Evolutionary conservation across 305 asterid genomes (phyloP), one percentile per base, ranked within the genome.

Genomic region (Fraxinus sp.): DNA sequence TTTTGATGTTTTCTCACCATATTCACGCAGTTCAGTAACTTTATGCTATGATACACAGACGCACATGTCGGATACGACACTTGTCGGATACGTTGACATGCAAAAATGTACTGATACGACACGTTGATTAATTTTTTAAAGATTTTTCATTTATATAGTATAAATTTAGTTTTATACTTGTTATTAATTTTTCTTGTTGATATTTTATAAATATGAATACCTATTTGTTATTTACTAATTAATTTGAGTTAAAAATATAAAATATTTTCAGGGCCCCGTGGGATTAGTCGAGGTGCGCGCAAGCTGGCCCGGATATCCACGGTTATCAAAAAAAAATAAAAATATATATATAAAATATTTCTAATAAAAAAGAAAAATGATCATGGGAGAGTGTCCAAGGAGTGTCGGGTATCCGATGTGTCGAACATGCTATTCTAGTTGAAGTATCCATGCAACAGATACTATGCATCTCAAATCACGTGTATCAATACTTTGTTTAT

Each of bases 1-100:
- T 75, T 46, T 79, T 62, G 64, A 71, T 82, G 74, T 74, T 75
- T 71, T 62, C 57, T 59, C 33, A 49, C 33, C 46, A 18, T 20
- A 77, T 83, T 79, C 66, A 11, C 41, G 33, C 20, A 28, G 32
- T 33, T 70, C 32, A 28, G 46, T 39, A 41, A 78, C 78, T 78
- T 75, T 74, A 73, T 76, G 68, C 52, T 44, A 10, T 44, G 16
- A 10, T 11, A 44, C 52, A 44, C 16, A 3, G 14, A 41, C 49
- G 2, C 49, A 41, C 16, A 39, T 39, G 16, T 41, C 16, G 16
- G 16, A 41, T 41, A 41, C 16, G 52, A 10, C 52, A 10, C 52
- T 41, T 41, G 52, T 41, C 4, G 52, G 52, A 44, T 41, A 41
- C 10, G 52, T 2, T 41, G 52, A 41, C 52, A 41, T 41, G 52